phyloP scores from a whole-genome alignment of 2,329 filamentous ascomycete genomes.

The Atkinsonella hypoxylon region DNA sequence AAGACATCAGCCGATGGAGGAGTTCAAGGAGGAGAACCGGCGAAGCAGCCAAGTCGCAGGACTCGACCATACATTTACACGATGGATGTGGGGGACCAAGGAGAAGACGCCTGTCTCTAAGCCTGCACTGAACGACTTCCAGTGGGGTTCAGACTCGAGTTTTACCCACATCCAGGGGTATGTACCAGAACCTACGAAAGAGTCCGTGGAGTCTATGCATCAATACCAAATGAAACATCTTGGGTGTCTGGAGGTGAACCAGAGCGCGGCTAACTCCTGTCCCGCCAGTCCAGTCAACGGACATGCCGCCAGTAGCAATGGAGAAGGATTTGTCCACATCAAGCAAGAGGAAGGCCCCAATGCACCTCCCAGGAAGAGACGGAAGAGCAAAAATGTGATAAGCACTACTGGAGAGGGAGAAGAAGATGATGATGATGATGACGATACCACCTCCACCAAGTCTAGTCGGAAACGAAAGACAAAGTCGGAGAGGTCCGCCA shows the following conservation, averaged over 20 bases:
- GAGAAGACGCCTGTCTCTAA: slow-evolving; percentile 19
- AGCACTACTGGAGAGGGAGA: slow-evolving; percentile 17
- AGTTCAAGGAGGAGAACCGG: slow-evolving; percentile 28
- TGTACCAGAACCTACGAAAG: slow-evolving; percentile 41
- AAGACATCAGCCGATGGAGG: slow-evolving; percentile 29
- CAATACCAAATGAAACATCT: slow-evolving; percentile 43
- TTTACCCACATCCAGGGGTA: slow-evolving; percentile 50
- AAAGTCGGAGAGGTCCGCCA: slow-evolving; percentile 25
- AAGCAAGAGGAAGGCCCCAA: slow-evolving; percentile 25
- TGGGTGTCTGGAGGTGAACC: slow-evolving; percentile 42
- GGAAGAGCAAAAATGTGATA: slow-evolving; percentile 40
- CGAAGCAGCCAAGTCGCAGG: slow-evolving; percentile 20
- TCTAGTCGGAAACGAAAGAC: slow-evolving; percentile 34
- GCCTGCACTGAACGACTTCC: slow-evolving; percentile 34
- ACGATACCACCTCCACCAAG: slow-evolving; percentile 24
- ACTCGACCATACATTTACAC: slow-evolving; percentile 25
- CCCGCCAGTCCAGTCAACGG: slow-evolving; percentile 39
- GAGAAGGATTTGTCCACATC: slow-evolving; percentile 13
- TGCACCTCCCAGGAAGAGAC: slow-evolving; percentile 36
- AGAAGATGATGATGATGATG: slow-evolving; percentile 23
- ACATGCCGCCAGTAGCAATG: slow-evolving; percentile 9
- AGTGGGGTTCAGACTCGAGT: slow-evolving; percentile 57
- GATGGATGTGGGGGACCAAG: slow-evolving; percentile 29
- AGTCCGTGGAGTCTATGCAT: slow-evolving; percentile 45
- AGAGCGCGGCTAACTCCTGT: slow-evolving; percentile 47